Conservation (phyloP, 2,329 filamentous ascomycete genomes). For the Epichloe sibirici region DNA sequence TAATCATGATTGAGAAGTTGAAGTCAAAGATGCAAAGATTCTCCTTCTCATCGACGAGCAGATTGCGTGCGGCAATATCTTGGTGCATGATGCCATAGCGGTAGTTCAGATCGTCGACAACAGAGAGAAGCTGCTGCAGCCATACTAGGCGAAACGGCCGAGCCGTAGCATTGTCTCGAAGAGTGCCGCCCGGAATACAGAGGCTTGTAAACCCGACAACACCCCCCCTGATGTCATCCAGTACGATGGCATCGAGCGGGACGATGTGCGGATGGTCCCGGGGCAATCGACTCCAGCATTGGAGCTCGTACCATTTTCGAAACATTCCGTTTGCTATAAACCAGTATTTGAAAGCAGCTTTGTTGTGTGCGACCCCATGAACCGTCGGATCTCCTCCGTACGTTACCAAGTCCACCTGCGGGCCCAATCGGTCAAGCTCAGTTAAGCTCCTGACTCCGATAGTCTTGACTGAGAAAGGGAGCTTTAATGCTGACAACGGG, state of each 20-base stretch:
- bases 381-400: slow-evolving; percentile 1
- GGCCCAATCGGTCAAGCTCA: slow-evolving; percentile 17
- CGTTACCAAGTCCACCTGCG: slow-evolving; percentile 16
- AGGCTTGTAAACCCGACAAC: slow-evolving; percentile 12
- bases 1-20: slow-evolving; percentile 14
- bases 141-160: slow-evolving; percentile 23
- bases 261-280: slow-evolving; percentile 23
- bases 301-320: slow-evolving; percentile 22
- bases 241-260: slow-evolving; percentile 21
- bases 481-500: slow-evolving; percentile 10
- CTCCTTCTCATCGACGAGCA: slow-evolving; percentile 24
- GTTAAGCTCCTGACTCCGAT: slow-evolving; percentile 12
- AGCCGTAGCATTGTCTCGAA: slow-evolving; percentile 12
- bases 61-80: slow-evolving; percentile 25
- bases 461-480: slow-evolving; percentile 8
- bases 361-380: background rate
- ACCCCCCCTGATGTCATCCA: slow-evolving; percentile 20
- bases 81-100: slow-evolving; percentile 24
- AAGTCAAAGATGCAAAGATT: slow-evolving; percentile 26
- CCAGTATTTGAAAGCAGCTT: slow-evolving; percentile 24
- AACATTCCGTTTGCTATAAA: slow-evolving; percentile 12
- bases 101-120: slow-evolving; percentile 27
- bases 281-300: slow-evolving; percentile 22
- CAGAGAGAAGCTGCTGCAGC: slow-evolving; percentile 22
- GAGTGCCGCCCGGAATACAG: slow-evolving; percentile 23